Evolutionary conservation across 768 basidiomycete genomes (phyloP).

Genomic region (Termitomyces sp.): DNA sequence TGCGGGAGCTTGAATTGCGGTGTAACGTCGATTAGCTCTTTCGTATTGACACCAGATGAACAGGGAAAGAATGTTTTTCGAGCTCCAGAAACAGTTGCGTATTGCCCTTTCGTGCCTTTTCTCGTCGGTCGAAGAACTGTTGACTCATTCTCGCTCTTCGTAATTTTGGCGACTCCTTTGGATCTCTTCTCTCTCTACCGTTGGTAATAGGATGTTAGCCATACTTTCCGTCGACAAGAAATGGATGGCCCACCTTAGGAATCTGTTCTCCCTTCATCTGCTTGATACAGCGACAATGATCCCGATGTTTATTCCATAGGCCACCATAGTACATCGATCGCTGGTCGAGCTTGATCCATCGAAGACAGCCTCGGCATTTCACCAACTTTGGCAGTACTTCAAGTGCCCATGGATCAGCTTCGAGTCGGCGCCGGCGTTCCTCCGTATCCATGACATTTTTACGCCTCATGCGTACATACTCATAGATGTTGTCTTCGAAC

Average conservation of each 20-base stretch:
- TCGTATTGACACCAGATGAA: no score
- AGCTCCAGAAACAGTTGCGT: not conserved
- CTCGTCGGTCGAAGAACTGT: not conserved
- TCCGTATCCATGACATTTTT: slow-evolving; percentile 7
- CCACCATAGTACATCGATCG: slow-evolving; percentile 6
- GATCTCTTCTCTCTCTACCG: not conserved
- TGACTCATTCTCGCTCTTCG: not conserved
- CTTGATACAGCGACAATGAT: slow-evolving; percentile 5
- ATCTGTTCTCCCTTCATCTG: slow-evolving; percentile 1
- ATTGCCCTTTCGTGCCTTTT: not conserved
- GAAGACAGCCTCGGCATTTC: slow-evolving; percentile 4
- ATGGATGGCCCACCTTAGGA: not conserved
- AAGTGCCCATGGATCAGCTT: slow-evolving; percentile 2
- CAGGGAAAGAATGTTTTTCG: not conserved
- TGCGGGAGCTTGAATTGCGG: not conserved
- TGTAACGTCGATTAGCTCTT: not conserved
- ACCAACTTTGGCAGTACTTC: slow-evolving; percentile 4
- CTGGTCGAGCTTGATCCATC: slow-evolving; percentile 9
- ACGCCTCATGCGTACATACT: not conserved
- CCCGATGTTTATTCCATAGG: slow-evolving; percentile 6
- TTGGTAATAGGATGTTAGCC: not conserved
- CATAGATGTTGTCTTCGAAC: not conserved
- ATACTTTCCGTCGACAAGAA: not conserved
- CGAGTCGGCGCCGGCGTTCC: slow-evolving; percentile 4
- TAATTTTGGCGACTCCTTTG: not conserved